Percentiles rank a stretch among this genome's conserved stretches.
Evolutionary conservation across 192 early-diverging fungal species (phyloP).

Genomic region (Spinellus fusiger): DNA sequence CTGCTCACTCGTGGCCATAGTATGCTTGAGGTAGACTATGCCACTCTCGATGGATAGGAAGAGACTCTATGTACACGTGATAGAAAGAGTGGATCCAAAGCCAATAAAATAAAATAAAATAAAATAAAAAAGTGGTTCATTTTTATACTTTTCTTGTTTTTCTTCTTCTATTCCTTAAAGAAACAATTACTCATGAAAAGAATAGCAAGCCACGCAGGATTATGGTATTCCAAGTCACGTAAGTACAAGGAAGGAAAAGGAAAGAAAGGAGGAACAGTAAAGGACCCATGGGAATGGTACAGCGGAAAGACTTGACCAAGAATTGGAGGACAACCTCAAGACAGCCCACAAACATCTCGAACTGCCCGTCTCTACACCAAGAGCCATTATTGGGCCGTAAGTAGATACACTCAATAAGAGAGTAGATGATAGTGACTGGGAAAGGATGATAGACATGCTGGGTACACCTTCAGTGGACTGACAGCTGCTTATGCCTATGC

Average conservation of each 20-base stretch:
- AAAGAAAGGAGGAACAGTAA: background rate
- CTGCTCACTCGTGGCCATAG: constrained; percentile 6
- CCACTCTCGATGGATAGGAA: too few species aligned
- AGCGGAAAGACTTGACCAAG: constrained; percentile 36
- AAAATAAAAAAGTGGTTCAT: background rate
- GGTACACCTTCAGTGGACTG: constrained; percentile 84
- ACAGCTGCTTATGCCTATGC: constrained; percentile 87
- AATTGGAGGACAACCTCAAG: constrained; percentile 42
- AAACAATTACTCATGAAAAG: constrained; percentile 22
- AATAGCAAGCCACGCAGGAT: constrained; percentile 59
- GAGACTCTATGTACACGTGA: too few species aligned
- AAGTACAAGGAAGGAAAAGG: constrained; percentile 2
- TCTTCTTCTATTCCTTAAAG: background rate
- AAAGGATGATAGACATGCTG: constrained; percentile 69
- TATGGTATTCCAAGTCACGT: constrained; percentile 58
- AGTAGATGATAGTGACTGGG: background rate
- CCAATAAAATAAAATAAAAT: too few species aligned
- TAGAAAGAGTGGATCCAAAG: too few species aligned
- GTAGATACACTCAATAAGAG: constrained; percentile 5
- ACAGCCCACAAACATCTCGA: constrained; percentile 14
- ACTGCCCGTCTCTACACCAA: constrained; percentile 39
- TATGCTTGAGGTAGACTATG: background rate
- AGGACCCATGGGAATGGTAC: background rate
- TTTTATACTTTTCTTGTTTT: background rate
- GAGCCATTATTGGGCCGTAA: constrained; percentile 78